Base-by-base conservation (phyloP, 2,329 filamentous ascomycete genomes). In the Massarina eburnea region DNA sequence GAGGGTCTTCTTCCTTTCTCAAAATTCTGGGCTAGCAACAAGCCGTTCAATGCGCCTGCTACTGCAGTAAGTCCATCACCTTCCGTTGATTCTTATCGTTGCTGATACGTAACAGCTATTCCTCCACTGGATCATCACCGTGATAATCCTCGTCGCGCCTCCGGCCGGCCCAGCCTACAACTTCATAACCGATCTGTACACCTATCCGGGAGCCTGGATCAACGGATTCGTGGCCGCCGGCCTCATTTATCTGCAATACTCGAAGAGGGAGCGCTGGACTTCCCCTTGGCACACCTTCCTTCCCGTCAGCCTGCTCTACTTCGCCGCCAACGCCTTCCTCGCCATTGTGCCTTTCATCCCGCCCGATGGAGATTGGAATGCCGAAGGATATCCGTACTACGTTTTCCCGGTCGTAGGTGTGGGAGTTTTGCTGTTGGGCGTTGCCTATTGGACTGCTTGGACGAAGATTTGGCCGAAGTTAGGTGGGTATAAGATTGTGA, bases 151-250 rank as follows among this genome's bases (percentile, higher is more conserved):
- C 24, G 65, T 87, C 3, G 84, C 83, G 0, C 84, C 84, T 1
- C 85, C 85, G 0, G 80, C 83, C 0, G 85, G 84, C 0, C 78
- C 84, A 14, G 84, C 84, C 0, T 88, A 88, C 66, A 85, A 84
- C 66, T 88, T 88, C 57, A 77, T 84, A 32, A 74, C 81, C 39
- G 79, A 82, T 50, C 62, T 84, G 37, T 66, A 70, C 45, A 67
- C 64, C 8, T 69, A 70, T 48, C 67, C 67, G 1, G 65, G 66
- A 5, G 59, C 65, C 8, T 68, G 64, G 61, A 68, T 70, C 57
- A 68, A 68, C 34, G 62, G 54, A n/a, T 68, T 68, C 41, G 66
- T 68, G 6, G 56, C 56, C 4, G 64, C 63, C 1, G 67, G 67
- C 15, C 63, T 70, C 34, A 65, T 70, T 34, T 68, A 68, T 42